A percentile compares a stretch with the other conserved stretches of the same genome.
phyloP scores from a whole-genome alignment of 805 yeast genomes.

The Lachancea lanzarotensis region DNA sequence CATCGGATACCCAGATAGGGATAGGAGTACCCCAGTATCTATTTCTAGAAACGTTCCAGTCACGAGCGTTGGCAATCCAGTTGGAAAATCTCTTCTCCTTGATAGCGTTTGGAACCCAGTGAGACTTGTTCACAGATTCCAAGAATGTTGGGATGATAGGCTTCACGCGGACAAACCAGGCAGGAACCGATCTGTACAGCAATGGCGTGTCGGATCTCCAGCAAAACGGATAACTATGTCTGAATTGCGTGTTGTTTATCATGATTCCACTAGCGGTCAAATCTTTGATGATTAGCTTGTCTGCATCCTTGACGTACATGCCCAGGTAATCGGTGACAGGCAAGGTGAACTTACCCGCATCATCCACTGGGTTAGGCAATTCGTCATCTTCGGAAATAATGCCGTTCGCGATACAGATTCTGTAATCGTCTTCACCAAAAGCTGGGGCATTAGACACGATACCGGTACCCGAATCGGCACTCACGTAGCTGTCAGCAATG shows the following conservation, averaged over 20 bases:
- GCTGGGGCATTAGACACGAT: slow-evolving; percentile 98
- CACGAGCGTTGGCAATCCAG: slow-evolving; percentile 99
- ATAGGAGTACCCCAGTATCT: slow-evolving; percentile 99
- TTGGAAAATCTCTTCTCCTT: slow-evolving; percentile 94
- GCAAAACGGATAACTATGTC: slow-evolving; percentile 98
- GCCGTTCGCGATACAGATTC: slow-evolving; percentile 69
- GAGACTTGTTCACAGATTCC: slow-evolving; percentile 73
- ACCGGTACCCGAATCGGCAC: slow-evolving; percentile 97
- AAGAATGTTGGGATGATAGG: slow-evolving; percentile 87
- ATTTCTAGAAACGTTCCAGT: slow-evolving; percentile 97
- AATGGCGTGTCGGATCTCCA: slow-evolving; percentile 99
- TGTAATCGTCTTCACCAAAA: slow-evolving; percentile 97
- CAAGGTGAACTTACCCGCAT: slow-evolving; percentile 73
- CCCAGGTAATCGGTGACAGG: slow-evolving; percentile 76
- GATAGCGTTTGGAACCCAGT: slow-evolving; percentile 89
- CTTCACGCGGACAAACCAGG: slow-evolving; percentile 93
- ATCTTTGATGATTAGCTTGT: slow-evolving; percentile 77
- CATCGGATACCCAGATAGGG: slow-evolving; percentile 96
- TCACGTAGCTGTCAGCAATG: slow-evolving; percentile 74
- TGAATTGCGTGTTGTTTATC: slow-evolving; percentile 71
- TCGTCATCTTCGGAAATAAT: slow-evolving; percentile 58
- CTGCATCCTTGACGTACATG: slow-evolving; percentile 91
- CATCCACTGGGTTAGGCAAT: slow-evolving; percentile 95
- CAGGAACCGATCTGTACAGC: slow-evolving; percentile 92
- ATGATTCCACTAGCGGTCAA: slow-evolving; percentile 73